A percentile compares a stretch with the other conserved stretches of the same genome.
These are phyloP conservation scores for Huntiella abstrusa DNA, from an alignment of 2,329 filamentous ascomycete genomes.

Conservation along the genomic window DNA sequence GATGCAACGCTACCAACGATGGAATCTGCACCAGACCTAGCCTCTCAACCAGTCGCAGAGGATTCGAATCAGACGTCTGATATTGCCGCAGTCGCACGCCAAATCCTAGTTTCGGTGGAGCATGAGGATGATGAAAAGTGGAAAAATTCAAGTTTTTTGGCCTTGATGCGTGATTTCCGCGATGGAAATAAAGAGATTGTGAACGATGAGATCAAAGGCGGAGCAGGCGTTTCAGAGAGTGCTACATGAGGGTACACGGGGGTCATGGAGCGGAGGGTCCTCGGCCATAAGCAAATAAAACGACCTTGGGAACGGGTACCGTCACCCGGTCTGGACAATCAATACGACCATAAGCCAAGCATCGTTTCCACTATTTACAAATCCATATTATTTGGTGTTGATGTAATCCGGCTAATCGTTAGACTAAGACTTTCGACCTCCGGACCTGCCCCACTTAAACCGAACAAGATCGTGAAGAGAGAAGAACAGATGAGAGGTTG, in stretches of 20 bases:
- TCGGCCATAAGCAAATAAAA: neutral
- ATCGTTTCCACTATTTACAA: too few species aligned
- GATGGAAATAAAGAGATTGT: slow-evolving; percentile 27
- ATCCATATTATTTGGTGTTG: too few species aligned
- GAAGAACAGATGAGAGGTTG: too few species aligned
- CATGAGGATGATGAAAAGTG: slow-evolving; percentile 28
- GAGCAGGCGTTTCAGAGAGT: neutral
- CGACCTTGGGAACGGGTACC: neutral
- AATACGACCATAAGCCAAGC: too few species aligned
- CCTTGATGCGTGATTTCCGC: slow-evolving; percentile 26
- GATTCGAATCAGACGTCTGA: slow-evolving; percentile 17
- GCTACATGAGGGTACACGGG: too few species aligned
- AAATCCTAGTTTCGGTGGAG: slow-evolving; percentile 24
- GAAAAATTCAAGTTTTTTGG: slow-evolving; percentile 27
- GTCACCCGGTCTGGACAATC: too few species aligned
- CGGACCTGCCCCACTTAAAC: too few species aligned
- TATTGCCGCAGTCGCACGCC: slow-evolving; percentile 24
- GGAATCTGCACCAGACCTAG: slow-evolving; percentile 11
- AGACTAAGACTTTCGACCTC: too few species aligned
- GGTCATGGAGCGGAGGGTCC: too few species aligned
- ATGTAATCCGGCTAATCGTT: too few species aligned
- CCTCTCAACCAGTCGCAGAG: slow-evolving; percentile 12
- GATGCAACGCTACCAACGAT: slow-evolving; percentile 9
- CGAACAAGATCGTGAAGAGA: too few species aligned
- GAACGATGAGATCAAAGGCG: slow-evolving; percentile 21